These are phyloP conservation scores for Fusarium tanahbumbuense DNA, from an alignment of 2,329 filamentous ascomycete genomes.

Conservation along the genomic window DNA sequence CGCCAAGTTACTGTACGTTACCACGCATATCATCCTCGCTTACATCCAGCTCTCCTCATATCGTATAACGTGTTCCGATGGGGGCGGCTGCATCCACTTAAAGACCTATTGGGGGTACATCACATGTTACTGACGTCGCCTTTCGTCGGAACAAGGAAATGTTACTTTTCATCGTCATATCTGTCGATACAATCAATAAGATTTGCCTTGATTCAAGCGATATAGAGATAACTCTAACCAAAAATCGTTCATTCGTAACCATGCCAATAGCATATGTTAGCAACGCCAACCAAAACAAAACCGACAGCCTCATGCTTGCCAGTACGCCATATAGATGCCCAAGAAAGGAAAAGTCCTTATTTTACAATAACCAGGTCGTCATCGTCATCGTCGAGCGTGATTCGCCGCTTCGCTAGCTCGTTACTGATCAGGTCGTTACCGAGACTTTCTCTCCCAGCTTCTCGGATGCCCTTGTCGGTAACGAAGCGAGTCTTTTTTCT, in stretches of 20 bases:
- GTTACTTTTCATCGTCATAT: background rate
- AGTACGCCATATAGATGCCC: slow-evolving; percentile 28
- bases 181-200: slow-evolving; percentile 18
- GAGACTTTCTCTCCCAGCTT: slow-evolving; percentile 80
- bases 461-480: slow-evolving; percentile 79
- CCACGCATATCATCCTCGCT: background rate
- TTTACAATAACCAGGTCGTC: slow-evolving; percentile 64
- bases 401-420: slow-evolving; percentile 55
- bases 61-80: background rate
- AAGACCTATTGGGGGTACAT: slow-evolving; percentile 2
- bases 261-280: slow-evolving; percentile 30
- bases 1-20: background rate
- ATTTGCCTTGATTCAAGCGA: slow-evolving; percentile 32
- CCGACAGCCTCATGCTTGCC: slow-evolving; percentile 32
- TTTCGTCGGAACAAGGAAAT: slow-evolving; percentile 1
- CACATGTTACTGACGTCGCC: slow-evolving; percentile 15
- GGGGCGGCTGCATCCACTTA: slow-evolving; percentile 4
- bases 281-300: slow-evolving; percentile 35
- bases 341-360: slow-evolving; percentile 26
- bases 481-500: slow-evolving; percentile 84
- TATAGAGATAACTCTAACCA: slow-evolving; percentile 35
- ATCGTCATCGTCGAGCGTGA: slow-evolving; percentile 59
- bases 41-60: background rate
- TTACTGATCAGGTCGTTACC: slow-evolving; percentile 67
- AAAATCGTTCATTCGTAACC: slow-evolving; percentile 44